phyloP scores from a whole-genome alignment of 768 basidiomycete genomes.

The Cyathus striatus region DNA sequence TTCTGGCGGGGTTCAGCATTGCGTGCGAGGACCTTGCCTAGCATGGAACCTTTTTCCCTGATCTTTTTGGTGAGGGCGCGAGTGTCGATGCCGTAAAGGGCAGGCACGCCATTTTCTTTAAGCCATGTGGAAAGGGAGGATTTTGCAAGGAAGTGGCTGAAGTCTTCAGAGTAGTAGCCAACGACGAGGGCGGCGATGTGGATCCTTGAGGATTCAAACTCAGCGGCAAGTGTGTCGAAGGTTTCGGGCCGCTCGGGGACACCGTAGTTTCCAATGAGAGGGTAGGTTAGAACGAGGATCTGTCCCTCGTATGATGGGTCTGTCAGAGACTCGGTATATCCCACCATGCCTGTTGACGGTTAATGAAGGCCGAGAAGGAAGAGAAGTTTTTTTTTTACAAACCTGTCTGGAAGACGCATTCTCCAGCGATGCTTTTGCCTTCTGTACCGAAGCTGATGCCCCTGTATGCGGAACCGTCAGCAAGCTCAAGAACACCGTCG shows the following conservation, averaged over 20 bases:
- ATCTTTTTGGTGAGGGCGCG: conserved; percentile 95
- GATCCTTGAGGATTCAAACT: conserved; percentile 94
- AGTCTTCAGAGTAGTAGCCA: conserved; percentile 90
- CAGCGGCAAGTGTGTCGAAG: conserved; percentile 54
- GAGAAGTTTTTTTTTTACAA: conserved; percentile 22
- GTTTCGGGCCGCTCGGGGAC: conserved; percentile 67
- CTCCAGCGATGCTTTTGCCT: conserved; percentile 87
- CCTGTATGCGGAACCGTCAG: conserved; percentile 82
- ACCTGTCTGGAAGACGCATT: conserved; percentile 99
- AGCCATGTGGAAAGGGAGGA: conserved; percentile 91
- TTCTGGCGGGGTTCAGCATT: conserved; percentile 39
- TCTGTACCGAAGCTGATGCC: conserved; percentile 94
- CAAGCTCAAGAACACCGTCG: conserved; percentile 82
- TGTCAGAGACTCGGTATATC: conserved; percentile 96
- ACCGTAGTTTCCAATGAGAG: conserved; percentile 95
- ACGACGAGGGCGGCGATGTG: conserved; percentile 91
- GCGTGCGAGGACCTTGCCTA: conserved; percentile 77
- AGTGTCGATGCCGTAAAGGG: conserved; percentile 94
- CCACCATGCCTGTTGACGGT: conserved; percentile 85
- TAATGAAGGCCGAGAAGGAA: conserved; percentile 8
- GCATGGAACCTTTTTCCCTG: conserved; percentile 90
- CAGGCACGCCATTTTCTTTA: conserved; percentile 90
- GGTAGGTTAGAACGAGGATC: conserved; percentile 96
- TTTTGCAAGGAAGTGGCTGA: conserved; percentile 88
- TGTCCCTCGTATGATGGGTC: conserved; percentile 99